Conservation (phyloP, 208 protist species). For the Trypanosoma cruzi region DNA sequence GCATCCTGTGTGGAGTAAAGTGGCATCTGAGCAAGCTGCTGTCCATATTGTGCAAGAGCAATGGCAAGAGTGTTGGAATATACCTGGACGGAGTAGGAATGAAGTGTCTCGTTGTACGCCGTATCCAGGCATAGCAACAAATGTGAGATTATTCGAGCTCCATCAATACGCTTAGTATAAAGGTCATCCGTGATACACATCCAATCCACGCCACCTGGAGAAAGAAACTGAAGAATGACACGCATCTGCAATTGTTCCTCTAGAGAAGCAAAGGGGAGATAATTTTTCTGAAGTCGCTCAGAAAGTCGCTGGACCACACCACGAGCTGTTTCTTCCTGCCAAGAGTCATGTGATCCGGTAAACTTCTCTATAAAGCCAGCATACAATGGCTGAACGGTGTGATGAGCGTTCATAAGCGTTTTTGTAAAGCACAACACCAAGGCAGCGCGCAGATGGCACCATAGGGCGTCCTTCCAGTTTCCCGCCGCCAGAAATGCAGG, state of each 20-base stretch:
- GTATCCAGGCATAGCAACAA: conserved; percentile 58
- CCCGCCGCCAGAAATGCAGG: conserved; percentile 48
- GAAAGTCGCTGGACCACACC: conserved; percentile 47
- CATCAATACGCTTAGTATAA: conserved; percentile 27
- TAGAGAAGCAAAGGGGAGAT: conserved; percentile 38
- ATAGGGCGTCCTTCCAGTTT: conserved; percentile 67
- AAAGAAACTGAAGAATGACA: conserved; percentile 71
- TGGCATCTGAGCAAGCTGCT: conserved; percentile 54
- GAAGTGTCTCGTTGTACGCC: conserved; percentile 63
- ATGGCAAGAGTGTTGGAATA: conserved; percentile 43
- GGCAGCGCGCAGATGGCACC: conserved; percentile 74
- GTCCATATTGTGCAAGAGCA: conserved; percentile 48
- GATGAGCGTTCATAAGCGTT: conserved; percentile 45
- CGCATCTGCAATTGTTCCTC: conserved; percentile 82
- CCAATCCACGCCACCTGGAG: conserved; percentile 36
- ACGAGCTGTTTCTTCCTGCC: conserved; percentile 42
- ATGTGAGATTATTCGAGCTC: conserved; percentile 60
- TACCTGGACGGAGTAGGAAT: conserved; percentile 53
- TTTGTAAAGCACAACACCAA: conserved; percentile 78
- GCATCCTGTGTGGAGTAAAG: conserved; percentile 49
- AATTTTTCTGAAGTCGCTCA: conserved; percentile 39
- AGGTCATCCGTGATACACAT: conserved; percentile 43
- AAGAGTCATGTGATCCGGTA: conserved; percentile 55
- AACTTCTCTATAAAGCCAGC: conserved; percentile 36
- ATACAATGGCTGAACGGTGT: conserved; percentile 33